A percentile compares a stretch with the other conserved stretches of the same genome.
phyloP scores from a whole-genome alignment of 805 yeast genomes.

The Clavispora carvajalis region DNA sequence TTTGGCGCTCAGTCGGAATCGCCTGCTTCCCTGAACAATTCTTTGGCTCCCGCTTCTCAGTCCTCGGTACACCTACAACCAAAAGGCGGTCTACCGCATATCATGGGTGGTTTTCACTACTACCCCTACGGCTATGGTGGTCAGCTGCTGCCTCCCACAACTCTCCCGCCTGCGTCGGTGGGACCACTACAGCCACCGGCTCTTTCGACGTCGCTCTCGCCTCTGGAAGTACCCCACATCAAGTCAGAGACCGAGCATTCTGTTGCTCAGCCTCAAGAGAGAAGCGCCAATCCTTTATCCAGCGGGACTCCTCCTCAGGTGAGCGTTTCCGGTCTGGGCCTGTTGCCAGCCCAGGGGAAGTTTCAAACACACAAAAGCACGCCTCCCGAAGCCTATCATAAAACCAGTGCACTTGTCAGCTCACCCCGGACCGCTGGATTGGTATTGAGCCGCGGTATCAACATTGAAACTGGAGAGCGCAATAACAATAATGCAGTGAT shows the following conservation, averaged over 20 bases:
- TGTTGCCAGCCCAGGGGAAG: conserved; percentile 16
- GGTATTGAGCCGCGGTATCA: conserved; percentile 33
- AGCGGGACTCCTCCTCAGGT: not conserved
- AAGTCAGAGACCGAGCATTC: not conserved
- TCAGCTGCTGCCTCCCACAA: not conserved
- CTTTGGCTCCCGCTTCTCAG: not conserved
- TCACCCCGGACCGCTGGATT: conserved; percentile 48
- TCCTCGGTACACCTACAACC: not conserved
- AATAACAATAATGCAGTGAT: conserved; percentile 51
- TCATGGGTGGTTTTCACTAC: not conserved
- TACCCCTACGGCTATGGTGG: not conserved
- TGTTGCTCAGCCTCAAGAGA: not conserved
- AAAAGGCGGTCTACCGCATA: not conserved
- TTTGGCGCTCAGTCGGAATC: not conserved
- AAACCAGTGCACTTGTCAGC: conserved; percentile 5
- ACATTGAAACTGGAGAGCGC: conserved; percentile 28
- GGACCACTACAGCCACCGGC: not conserved
- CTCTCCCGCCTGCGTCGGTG: not conserved
- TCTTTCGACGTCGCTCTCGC: not conserved
- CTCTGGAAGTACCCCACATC: not conserved
- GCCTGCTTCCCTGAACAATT: not conserved
- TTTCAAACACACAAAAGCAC: conserved; percentile 22
- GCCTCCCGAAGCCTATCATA: conserved; percentile 14
- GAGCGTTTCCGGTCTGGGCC: not conserved
- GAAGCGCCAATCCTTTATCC: not conserved